phyloP scores from a whole-genome alignment of 2,329 filamentous ascomycete genomes.

The Ampelomyces quisqualis region DNA sequence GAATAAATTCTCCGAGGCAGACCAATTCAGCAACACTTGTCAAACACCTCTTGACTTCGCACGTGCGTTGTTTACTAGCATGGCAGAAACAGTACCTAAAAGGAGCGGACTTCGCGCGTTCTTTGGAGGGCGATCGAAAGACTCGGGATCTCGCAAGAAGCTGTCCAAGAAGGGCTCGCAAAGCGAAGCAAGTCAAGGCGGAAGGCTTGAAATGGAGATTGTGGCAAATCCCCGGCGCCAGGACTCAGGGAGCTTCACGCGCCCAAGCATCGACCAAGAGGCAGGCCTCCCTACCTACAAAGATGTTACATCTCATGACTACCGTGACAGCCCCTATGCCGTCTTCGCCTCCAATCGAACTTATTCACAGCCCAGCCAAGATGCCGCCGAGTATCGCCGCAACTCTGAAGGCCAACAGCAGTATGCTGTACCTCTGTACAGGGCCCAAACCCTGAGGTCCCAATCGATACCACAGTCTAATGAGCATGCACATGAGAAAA shows the following conservation, averaged over 20 bases:
- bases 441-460: slow-evolving; percentile 14
- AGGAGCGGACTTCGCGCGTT: slow-evolving; percentile 24
- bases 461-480: slow-evolving; percentile 19
- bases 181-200: slow-evolving; percentile 9
- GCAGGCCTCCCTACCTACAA: slow-evolving; percentile 14
- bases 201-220: slow-evolving; percentile 10
- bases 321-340: slow-evolving; percentile 24
- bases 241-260: slow-evolving; percentile 28
- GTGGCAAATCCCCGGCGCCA: slow-evolving; percentile 18
- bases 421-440: slow-evolving; percentile 23
- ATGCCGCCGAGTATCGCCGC: slow-evolving; percentile 23
- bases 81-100: slow-evolving; percentile 22
- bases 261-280: slow-evolving; percentile 15
- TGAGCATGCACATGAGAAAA: slow-evolving; percentile 3
- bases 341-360: slow-evolving; percentile 7
- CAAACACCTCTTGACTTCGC: neutral
- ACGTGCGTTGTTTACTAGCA: slow-evolving; percentile 3
- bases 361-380: slow-evolving; percentile 4
- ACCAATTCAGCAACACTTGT: neutral
- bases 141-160: slow-evolving; percentile 21
- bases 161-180: slow-evolving; percentile 26
- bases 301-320: slow-evolving; percentile 9
- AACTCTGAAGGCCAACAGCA: slow-evolving; percentile 30
- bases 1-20: too few relatives aligned
- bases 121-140: slow-evolving; percentile 24